Conservation (phyloP, 345 rosid species). For the Camelina sativa region DNA sequence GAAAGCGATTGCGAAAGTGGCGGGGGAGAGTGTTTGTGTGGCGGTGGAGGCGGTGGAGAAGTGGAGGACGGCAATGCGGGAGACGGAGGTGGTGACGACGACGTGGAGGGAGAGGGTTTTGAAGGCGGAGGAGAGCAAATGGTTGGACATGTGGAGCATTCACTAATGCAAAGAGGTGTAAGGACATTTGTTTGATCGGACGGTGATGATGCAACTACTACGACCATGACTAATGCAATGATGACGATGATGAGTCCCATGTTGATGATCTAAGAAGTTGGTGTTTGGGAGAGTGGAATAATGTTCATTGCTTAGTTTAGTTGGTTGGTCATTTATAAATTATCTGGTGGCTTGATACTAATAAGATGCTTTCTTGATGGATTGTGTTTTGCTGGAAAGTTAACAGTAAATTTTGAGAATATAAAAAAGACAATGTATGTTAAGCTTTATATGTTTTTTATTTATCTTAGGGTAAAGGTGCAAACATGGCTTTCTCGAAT, state of each 20-base stretch:
- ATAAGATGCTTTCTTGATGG: conserved; percentile 42
- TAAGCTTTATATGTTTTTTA: conserved; percentile 2
- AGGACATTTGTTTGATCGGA: conserved; percentile 36
- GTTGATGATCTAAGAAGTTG: conserved; percentile 2
- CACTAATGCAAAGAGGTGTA: conserved; percentile 47
- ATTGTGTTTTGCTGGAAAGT: conserved; percentile 39
- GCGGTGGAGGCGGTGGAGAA: conserved; percentile 32
- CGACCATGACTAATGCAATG: conserved; percentile 21
- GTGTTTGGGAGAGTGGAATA: conserved; percentile 24
- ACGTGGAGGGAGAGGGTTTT: conserved; percentile 14
- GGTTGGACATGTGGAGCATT: conserved; percentile 46
- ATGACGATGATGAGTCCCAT: conserved; percentile 11
- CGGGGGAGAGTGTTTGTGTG: conserved; percentile 27
- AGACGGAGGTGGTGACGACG: conserved; percentile 24
- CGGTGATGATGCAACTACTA: conserved; percentile 38
- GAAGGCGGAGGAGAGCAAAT: conserved; percentile 43
- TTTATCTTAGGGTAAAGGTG: background rate
- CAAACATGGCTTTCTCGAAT: conserved; percentile 3
- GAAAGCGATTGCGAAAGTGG: background rate
- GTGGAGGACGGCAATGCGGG: conserved; percentile 23
- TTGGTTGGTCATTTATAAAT: conserved; percentile 25
- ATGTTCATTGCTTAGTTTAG: conserved; percentile 27
- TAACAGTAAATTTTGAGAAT: conserved; percentile 13
- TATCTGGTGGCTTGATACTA: conserved; percentile 11
- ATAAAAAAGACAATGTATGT: conserved; percentile 13